Base-by-base conservation (phyloP, 495 filamentous ascomycete genomes). In the Cryomyces minteri region DNA sequence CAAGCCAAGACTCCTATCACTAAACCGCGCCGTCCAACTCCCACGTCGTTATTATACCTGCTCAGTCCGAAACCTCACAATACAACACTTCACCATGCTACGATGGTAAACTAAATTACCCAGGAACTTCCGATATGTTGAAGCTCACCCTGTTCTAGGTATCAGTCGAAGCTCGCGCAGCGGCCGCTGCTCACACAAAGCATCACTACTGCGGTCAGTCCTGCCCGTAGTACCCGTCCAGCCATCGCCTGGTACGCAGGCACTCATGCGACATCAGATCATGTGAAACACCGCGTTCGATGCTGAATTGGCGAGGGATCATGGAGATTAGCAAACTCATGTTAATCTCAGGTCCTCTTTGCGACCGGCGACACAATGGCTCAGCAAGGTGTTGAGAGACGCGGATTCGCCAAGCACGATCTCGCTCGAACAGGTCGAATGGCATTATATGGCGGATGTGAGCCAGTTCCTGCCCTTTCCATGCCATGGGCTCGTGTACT, bases 401-500 rank as follows among this genome's bases (percentile, higher is more conserved):
- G 68, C 53, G 88, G 87, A 32, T 48, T 81, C 30, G 64, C 79
- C 40, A 83, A 86, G 49, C 90, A 98, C 55, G 81, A 94, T 55
- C 59, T 82, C 36, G 68, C 70, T 12, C 75, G 90, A 32, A 95
- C 88, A 2, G 80, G 74, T 2, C 79, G 90, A 45, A 95, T 98
- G 90, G 82, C 79, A 29, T 62, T 84, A 43, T 98, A 98, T 55
- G 90, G 90, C 53, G 90, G 90, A 52, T 73, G 83, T 90, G 88
- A 50, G 88, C 85, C 51, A 73, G 84, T 88, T 71, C 36, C 64
- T 62, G 32, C 32, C 47, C 46, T 30, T 31, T 44, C 32, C 11
- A 32, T 39, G 8, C 3, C 8, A 54, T 41, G 9, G 32, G 1
- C 12, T 32, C 14, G 28, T 43, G 38, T 40, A 53, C 34, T 44